phyloP scores from a whole-genome alignment of 805 yeast species.

The Wickerhamomyces pijperi region DNA sequence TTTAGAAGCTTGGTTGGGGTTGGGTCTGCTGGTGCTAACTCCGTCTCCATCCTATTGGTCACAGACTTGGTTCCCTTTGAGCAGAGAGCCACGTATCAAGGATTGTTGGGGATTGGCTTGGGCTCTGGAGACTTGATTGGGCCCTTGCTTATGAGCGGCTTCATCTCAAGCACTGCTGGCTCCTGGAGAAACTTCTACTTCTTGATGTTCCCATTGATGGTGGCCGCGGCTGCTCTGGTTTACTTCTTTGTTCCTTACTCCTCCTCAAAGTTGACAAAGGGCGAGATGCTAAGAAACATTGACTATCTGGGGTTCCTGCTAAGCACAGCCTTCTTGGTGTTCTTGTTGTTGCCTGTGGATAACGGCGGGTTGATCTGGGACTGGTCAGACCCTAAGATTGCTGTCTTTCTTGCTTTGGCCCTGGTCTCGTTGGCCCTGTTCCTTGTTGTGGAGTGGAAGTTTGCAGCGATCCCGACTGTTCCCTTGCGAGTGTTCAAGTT shows the following conservation, averaged over 20 bases:
- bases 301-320: slow-evolving; percentile 6
- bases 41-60: slow-evolving; percentile 38
- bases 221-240: not conserved
- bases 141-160: slow-evolving; percentile 44
- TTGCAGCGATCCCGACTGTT: slow-evolving; percentile 40
- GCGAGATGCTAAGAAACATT: slow-evolving; percentile 1
- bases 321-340: slow-evolving; percentile 3
- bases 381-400: slow-evolving; percentile 1
- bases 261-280: not conserved
- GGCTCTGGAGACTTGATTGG: slow-evolving; percentile 45
- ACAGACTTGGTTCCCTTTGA: slow-evolving; percentile 40
- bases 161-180: slow-evolving; percentile 22
- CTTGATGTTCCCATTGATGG: slow-evolving; percentile 28
- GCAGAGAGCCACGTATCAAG: slow-evolving; percentile 45
- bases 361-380: slow-evolving; percentile 5
- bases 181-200: slow-evolving; percentile 45
- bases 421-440: slow-evolving; percentile 18
- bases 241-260: slow-evolving; percentile 1
- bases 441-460: slow-evolving; percentile 32
- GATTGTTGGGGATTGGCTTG: slow-evolving; percentile 37
- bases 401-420: not conserved
- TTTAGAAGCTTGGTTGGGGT: slow-evolving; percentile 45
- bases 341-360: slow-evolving; percentile 6
- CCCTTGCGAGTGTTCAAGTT: slow-evolving; percentile 34
- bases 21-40: slow-evolving; percentile 42